phyloP scores from a whole-genome alignment of 345 rosid genomes.

The Eucalyptus cladocalyx region DNA sequence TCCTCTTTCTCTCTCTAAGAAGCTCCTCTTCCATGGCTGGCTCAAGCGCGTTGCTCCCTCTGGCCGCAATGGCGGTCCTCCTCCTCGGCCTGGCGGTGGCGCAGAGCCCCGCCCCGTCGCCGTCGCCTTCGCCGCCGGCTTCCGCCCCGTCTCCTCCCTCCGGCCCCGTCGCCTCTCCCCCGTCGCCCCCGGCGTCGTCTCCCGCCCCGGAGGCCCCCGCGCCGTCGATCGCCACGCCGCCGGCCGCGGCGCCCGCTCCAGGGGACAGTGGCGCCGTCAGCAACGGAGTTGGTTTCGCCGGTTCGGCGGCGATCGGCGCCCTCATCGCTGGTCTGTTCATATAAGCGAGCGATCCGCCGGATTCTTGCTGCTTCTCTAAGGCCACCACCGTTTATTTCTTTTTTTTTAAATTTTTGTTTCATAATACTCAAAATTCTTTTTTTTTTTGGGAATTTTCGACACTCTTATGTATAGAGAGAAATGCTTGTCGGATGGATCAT shows the following conservation, averaged over 20 bases:
- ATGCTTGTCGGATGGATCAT: neutral
- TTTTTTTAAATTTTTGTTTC: neutral
- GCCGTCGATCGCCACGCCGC: neutral
- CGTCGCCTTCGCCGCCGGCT: neutral
- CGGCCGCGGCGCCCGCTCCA: neutral
- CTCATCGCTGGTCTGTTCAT: neutral
- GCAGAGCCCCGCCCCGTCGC: neutral
- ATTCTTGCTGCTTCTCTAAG: neutral
- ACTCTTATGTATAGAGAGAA: neutral
- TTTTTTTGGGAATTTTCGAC: neutral
- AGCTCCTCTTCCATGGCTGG: neutral
- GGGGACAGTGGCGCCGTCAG: neutral
- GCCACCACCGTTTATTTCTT: neutral
- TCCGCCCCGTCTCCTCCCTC: conserved; percentile 12
- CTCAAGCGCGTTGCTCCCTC: neutral
- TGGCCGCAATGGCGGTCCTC: neutral
- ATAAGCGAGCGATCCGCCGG: neutral
- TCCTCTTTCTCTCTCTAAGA: neutral
- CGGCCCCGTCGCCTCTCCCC: neutral
- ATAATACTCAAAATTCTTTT: neutral
- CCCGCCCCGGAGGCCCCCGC: neutral
- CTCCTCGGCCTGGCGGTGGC: neutral
- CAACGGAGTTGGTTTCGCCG: neutral
- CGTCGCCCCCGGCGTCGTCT: neutral
- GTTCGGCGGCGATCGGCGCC: neutral